Conservation (phyloP, 169 alveolate genomes). For the Babesia bigemina region DNA sequence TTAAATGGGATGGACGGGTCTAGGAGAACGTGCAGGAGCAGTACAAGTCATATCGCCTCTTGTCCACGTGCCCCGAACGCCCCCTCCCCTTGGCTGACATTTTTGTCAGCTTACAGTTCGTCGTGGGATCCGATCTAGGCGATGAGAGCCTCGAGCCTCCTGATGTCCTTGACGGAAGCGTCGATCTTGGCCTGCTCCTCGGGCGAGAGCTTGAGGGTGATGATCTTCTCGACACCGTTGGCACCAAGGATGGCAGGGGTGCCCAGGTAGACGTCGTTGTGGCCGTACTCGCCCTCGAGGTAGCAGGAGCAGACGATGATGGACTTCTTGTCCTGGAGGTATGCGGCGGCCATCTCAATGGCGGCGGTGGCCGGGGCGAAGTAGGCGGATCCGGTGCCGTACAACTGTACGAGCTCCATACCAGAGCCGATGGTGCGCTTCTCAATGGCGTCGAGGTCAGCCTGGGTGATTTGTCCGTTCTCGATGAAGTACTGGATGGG, state of each 20-base stretch:
- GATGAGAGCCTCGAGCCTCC: conserved; percentile 40
- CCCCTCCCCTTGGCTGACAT: too few relatives aligned
- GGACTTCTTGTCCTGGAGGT: conserved; percentile 75
- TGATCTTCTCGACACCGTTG: conserved; percentile 82
- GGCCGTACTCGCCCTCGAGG: conserved; percentile 85
- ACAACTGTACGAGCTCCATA: conserved; percentile 48
- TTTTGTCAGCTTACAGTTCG: too few relatives aligned
- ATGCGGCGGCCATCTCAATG: conserved; percentile 70
- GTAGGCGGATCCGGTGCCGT: conserved; percentile 61
- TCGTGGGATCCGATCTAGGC: background rate
- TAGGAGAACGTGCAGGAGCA: too few relatives aligned
- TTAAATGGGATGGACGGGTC: too few relatives aligned
- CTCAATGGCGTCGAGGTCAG: conserved; percentile 41
- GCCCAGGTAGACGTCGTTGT: conserved; percentile 80
- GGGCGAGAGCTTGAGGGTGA: conserved; percentile 72
- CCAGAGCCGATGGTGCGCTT: conserved; percentile 55
- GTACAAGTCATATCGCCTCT: too few relatives aligned
- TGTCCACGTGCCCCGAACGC: too few relatives aligned
- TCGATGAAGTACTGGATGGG: conserved; percentile 68
- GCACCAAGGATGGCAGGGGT: conserved; percentile 85
- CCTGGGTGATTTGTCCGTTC: conserved; percentile 42
- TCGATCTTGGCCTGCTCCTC: conserved; percentile 72
- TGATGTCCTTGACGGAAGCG: conserved; percentile 55
- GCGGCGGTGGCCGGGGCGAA: conserved; percentile 80
- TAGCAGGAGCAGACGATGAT: conserved; percentile 83